Evolutionary conservation across 805 yeast genomes (phyloP).

Genomic region (Metschnikowia drakensbergensis): DNA sequence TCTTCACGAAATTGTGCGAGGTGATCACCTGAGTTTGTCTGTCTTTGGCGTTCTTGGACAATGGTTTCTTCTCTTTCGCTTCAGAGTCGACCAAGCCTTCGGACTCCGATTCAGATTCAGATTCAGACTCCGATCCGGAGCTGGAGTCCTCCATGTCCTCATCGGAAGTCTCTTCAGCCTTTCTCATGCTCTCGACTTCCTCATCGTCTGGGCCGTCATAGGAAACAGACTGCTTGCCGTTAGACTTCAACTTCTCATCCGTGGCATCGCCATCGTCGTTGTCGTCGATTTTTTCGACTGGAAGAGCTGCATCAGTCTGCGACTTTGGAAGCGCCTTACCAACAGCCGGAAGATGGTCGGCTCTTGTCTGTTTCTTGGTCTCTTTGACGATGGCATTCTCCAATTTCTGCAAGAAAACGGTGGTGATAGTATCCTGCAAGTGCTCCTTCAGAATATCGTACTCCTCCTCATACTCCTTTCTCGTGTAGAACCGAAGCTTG

Average conservation of each 20-base stretch:
- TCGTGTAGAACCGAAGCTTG: slow-evolving; percentile 68
- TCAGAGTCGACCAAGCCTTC: slow-evolving; percentile 12
- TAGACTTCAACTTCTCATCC: slow-evolving; percentile 56
- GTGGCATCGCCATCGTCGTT: slow-evolving; percentile 56
- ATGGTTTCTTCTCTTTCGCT: slow-evolving; percentile 14
- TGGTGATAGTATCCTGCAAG: slow-evolving; percentile 64
- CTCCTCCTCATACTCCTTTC: slow-evolving; percentile 75
- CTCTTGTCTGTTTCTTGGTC: slow-evolving; percentile 71
- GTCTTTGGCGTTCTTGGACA: slow-evolving; percentile 66
- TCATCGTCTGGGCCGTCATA: slow-evolving; percentile 96
- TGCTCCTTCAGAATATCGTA: slow-evolving; percentile 82
- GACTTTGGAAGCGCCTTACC: slow-evolving; percentile 63
- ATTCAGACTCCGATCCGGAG: slow-evolving; percentile 35
- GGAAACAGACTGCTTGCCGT: slow-evolving; percentile 81
- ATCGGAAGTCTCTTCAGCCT: slow-evolving; percentile 73
- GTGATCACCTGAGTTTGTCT: slow-evolving; percentile 82
- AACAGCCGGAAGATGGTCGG: slow-evolving; percentile 55
- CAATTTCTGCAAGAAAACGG: slow-evolving; percentile 62
- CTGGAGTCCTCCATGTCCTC: slow-evolving; percentile 46
- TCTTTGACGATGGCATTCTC: slow-evolving; percentile 76
- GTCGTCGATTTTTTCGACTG: slow-evolving; percentile 31
- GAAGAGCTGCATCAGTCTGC: slow-evolving; percentile 34
- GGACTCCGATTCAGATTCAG: slow-evolving; percentile 31
- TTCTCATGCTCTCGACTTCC: slow-evolving; percentile 83
- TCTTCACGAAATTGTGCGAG: slow-evolving; percentile 66